Base-by-base conservation (phyloP, 306 rosid genomes). In the Cicer judaicum region DNA sequence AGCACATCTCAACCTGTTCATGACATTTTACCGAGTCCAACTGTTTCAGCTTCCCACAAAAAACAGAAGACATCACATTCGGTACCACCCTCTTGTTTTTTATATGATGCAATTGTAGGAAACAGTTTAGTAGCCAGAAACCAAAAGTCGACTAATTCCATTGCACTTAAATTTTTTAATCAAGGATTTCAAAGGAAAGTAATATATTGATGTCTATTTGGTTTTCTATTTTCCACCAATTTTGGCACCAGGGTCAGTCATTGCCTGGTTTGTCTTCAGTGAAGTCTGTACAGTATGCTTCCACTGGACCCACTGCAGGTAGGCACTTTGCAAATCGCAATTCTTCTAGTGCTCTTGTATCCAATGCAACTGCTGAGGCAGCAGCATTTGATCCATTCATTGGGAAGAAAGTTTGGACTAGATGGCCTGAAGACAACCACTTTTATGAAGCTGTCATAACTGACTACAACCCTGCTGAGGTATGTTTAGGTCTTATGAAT, bases 361-460 rank as follows among this genome's bases (percentile, higher is more conserved):
- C 89, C 60, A 73, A 70, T 73, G 91, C 87, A 55, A 72, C 85
- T 40, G 76, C 84, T 55, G 97, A 86, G 29, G 85, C 84, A 46
- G 76, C 83, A 60, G 11, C 70, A 10, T 78, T 74, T 62, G 93
- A 95, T 70, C 84, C 89, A 6, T 86, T 89, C 64, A 78, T 95
- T 66, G 99, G 97, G 75, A 91, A 86, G 88, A 95, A 86, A 81
- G 96, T 95, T 78, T 87, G 96, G 96, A 92, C 95, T 41, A 86
- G 97, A 68, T 95, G 99, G 99, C 99, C 97, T 48, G 93, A 81
- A 79, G 97, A 95, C 84, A 95, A 95, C 79, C 87, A 78, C 87
- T 95, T 95, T 78, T 95, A 95, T 64, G 97, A 95, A 87, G 98
- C 99, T 79, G 81, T 89, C 50, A 82, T 95, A 69, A 90, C 98